Conservation (phyloP, 345 rosid genomes). For the Eutrema yunnanense region DNA sequence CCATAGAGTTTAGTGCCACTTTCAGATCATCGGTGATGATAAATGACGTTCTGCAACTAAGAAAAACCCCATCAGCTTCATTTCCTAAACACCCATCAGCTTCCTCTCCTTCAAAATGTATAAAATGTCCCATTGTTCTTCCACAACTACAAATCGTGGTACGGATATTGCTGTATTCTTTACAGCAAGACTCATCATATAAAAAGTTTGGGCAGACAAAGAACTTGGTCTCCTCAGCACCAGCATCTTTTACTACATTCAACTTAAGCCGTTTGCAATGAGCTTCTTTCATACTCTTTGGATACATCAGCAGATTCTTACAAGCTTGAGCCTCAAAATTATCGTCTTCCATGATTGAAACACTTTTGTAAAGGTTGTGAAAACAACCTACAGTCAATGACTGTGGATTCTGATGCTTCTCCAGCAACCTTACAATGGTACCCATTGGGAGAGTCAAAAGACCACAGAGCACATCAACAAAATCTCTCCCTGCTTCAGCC, state of each 20-base stretch:
- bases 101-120: not conserved
- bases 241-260: not conserved
- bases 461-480: conserved; percentile 19
- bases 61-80: not conserved
- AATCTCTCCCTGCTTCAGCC: not conserved
- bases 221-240: not conserved
- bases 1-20: not conserved
- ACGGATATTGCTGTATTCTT: not conserved
- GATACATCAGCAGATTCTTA: conserved; percentile 8
- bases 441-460: conserved; percentile 18
- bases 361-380: conserved; percentile 13
- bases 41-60: not conserved
- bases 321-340: not conserved
- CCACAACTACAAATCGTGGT: not conserved
- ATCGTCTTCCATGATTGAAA: not conserved
- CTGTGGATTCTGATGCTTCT: not conserved
- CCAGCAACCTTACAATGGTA: conserved; percentile 6
- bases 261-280: not conserved
- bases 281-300: not conserved
- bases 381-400: conserved; percentile 2
- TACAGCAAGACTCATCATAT: not conserved
- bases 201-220: not conserved
- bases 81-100: not conserved
- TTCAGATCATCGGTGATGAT: conserved; percentile 17
- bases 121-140: not conserved